phyloP scores from a whole-genome alignment of 176 grass and related monocot species.

The Oryza meyeriana region DNA sequence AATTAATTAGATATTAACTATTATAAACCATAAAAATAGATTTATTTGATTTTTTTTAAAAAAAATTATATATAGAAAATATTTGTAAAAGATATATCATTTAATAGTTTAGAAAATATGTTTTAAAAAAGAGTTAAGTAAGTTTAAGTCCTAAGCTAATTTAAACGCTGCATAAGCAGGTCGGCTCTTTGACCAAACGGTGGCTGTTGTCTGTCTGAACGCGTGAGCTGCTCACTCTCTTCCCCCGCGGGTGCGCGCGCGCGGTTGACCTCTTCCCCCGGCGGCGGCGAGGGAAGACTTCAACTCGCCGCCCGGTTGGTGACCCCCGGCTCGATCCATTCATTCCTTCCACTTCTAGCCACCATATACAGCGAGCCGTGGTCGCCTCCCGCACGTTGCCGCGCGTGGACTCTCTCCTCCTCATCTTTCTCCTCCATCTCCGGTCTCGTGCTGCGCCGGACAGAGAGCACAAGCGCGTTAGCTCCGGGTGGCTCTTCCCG shows the following conservation, averaged over 20 bases:
- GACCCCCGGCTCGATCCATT: no score
- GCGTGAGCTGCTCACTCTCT: not conserved
- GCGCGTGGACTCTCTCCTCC: not conserved
- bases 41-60: no score
- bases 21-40: no score
- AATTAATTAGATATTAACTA: no score
- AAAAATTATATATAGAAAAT: no score
- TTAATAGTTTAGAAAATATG: no score
- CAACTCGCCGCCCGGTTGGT: not conserved
- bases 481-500: not conserved
- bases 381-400: not conserved
- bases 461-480: not conserved
- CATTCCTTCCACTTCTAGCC: not conserved
- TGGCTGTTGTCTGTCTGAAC: not conserved
- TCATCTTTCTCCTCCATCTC: not conserved
- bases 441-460: not conserved
- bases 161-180: no score
- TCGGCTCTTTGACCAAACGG: not conserved
- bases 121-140: no score
- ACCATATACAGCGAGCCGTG: not conserved
- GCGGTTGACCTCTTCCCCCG: not conserved
- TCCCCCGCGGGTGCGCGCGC: no score
- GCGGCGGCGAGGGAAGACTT: not conserved
- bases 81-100: no score
- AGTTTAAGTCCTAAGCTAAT: no score